Conservation (phyloP, 345 rosid species). For the Camelina sativa region DNA sequence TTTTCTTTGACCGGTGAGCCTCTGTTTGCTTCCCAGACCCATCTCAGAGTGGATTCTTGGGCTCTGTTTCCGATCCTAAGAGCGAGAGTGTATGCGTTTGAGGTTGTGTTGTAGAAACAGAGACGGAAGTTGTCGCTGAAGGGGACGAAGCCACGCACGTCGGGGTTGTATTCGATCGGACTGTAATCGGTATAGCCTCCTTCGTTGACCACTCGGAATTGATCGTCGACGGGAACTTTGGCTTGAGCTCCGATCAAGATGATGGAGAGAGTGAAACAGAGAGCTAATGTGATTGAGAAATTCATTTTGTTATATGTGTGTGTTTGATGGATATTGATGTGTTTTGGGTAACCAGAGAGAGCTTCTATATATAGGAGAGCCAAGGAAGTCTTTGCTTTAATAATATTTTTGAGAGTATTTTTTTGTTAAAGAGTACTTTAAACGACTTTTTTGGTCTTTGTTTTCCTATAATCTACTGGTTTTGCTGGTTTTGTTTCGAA, state of each 20-base stretch:
- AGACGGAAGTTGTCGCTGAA: constrained; percentile 55
- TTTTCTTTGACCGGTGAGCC: constrained; percentile 67
- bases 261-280: constrained; percentile 31
- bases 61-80: constrained; percentile 51
- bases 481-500: constrained; percentile 6
- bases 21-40: constrained; percentile 81
- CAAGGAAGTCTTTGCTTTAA: background rate
- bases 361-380: constrained; percentile 22
- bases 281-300: constrained; percentile 8
- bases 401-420: background rate
- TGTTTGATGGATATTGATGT: constrained; percentile 15
- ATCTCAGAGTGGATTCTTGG: constrained; percentile 49
- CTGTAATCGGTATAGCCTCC: constrained; percentile 44
- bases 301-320: constrained; percentile 21
- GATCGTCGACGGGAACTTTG: constrained; percentile 38
- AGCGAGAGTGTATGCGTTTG: constrained; percentile 62
- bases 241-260: constrained; percentile 23
- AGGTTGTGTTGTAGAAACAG: constrained; percentile 66
- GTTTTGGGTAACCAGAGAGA: background rate
- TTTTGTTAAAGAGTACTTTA: background rate
- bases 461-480: constrained; percentile 10
- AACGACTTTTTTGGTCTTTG: constrained; percentile 22
- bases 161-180: constrained; percentile 43
- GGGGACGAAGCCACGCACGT: constrained; percentile 38
- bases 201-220: constrained; percentile 33